Evolutionary conservation across 2,329 filamentous ascomycete species (phyloP).

Genomic region (Metarhizium robertsii): DNA sequence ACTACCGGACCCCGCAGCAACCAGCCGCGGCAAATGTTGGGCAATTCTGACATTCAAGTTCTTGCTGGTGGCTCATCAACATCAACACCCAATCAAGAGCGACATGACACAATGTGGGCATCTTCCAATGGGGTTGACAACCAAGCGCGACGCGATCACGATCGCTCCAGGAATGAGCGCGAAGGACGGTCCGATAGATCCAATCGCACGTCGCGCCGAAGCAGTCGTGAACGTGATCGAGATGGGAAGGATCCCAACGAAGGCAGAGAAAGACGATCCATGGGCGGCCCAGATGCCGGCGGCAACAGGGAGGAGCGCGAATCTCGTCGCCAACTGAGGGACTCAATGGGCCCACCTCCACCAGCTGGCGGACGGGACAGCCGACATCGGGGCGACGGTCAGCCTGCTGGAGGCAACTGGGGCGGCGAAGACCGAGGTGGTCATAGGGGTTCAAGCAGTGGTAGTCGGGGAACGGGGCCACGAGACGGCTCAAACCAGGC

Average conservation of each 20-base stretch:
- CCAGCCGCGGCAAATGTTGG: conserved; percentile 33
- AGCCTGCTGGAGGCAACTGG: conserved; percentile 11
- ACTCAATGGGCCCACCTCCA: conserved; percentile 19
- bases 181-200: conserved; percentile 31
- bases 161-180: conserved; percentile 34
- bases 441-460: conserved; percentile 18
- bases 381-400: conserved; percentile 21
- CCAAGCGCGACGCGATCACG: conserved; percentile 26
- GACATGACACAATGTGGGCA: conserved; percentile 31
- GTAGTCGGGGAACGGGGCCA: conserved; percentile 25
- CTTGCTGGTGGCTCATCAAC: conserved; percentile 44
- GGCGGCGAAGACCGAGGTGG: conserved; percentile 11
- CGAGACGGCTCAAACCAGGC: conserved; percentile 20
- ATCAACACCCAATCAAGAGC: conserved; percentile 39
- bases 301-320: conserved; percentile 24
- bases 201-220: conserved; percentile 33
- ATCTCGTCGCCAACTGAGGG: conserved; percentile 20
- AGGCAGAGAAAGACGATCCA: conserved; percentile 33
- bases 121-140: conserved; percentile 22
- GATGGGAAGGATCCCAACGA: conserved; percentile 36
- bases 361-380: conserved; percentile 19
- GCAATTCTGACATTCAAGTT: conserved; percentile 46
- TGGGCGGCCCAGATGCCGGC: conserved; percentile 18
- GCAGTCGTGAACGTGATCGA: conserved; percentile 41
- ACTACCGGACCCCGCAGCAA: conserved; percentile 23